Base-by-base conservation (phyloP, 2,329 filamentous ascomycete species). In the Penicillium paneum region DNA sequence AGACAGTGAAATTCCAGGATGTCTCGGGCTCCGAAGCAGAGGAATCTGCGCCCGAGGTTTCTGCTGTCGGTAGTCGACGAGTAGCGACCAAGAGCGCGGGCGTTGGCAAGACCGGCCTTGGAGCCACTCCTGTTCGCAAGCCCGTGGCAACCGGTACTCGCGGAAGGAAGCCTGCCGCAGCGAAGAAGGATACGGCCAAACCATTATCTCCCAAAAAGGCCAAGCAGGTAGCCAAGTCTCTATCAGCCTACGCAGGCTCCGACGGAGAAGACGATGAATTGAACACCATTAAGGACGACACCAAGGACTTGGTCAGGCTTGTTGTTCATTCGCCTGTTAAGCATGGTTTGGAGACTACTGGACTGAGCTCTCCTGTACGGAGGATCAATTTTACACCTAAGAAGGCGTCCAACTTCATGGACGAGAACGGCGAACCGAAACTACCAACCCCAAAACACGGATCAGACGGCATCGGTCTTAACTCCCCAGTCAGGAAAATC, bases 181-280 rank as follows among this genome's bases (percentile, higher is more conserved):
- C 64, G n/a, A 69, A 68, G 54, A 69, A 69, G 34, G 59, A 57
- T 26, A 56, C 58, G 10, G 42, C 63, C 10, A 67, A 76, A 53
- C 75, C 76, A 17, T 63, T 80, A 28, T 79, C 77, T 12, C 78
- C 78, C 1, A 79, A 79, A 67, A 80, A 79, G 59, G 69, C 73
- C 29, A 78, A 72, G 8, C 77, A 79, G 57, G 65, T 79, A 35
- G 70, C 75, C 17, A 79, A 76, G 56, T 68, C 69, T 2, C 60
- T 68, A 13, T 67, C 71, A 2, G 62, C 71, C 4, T 71, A 74
- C 41, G 68, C 64, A 4, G 70, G 68, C 55, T 73, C 74, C 3
- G 70, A 74, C 24, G 71, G 66, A 4, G 72, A 76, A 34, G 76
- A 79, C 8, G 76, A 78, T 58, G 76, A 78, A 55, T 64, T 77